Conservation (phyloP, 306 rosid species). For the Abrus precatorius region DNA sequence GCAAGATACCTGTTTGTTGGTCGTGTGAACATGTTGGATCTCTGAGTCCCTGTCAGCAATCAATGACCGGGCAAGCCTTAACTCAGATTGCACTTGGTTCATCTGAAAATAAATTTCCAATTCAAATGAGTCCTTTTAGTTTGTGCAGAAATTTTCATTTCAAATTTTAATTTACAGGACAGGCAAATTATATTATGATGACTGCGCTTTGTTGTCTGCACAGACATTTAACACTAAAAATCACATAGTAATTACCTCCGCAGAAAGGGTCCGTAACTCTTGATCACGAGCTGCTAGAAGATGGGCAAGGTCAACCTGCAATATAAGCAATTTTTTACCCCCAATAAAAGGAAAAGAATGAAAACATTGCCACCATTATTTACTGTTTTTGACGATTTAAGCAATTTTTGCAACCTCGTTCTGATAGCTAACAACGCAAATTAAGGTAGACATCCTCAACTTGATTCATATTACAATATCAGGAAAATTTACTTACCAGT, state of each 20-base stretch:
- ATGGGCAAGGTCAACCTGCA: constrained; percentile 99
- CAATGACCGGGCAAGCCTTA: constrained; percentile 94
- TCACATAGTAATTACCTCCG: constrained; percentile 73
- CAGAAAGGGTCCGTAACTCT: constrained; percentile 91
- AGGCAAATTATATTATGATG: background rate
- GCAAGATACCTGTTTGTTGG: constrained; percentile 82
- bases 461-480: background rate
- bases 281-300: constrained; percentile 97
- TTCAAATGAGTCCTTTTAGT: constrained; percentile 17
- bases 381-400: background rate
- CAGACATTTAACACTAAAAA: constrained; percentile 33
- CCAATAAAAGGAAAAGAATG: background rate
- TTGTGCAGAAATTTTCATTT: background rate
- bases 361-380: background rate
- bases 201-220: background rate
- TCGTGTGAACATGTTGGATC: constrained; percentile 78
- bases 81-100: constrained; percentile 92
- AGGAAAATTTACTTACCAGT: background rate
- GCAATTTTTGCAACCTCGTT: background rate
- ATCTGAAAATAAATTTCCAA: constrained; percentile 61
- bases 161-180: background rate
- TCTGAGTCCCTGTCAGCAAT: constrained; percentile 93
- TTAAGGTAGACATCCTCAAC: constrained; percentile 16
- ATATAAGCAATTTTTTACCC: constrained; percentile 36
- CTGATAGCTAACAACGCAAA: background rate